A percentile compares a stretch with the other conserved stretches of the same genome.
Conservation (phyloP, 805 yeast species). For the Candida ascalaphidarum region DNA sequence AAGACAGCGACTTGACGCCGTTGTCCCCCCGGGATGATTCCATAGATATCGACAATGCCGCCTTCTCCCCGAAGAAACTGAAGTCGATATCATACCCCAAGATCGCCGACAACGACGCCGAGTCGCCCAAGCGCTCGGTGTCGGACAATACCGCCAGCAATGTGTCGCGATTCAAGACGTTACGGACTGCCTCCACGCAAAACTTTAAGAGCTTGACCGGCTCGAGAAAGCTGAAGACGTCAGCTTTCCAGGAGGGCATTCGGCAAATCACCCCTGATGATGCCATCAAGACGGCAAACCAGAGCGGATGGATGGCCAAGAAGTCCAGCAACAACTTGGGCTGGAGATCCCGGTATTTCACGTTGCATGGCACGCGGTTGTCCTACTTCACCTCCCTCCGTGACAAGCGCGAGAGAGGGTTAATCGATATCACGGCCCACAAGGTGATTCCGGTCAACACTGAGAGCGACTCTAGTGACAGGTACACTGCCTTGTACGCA, state of each 20-base stretch:
- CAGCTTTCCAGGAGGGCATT: slow-evolving; percentile 86
- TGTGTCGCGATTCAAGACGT: slow-evolving; percentile 37
- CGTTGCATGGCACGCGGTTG: slow-evolving; percentile 85
- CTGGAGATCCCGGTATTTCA: slow-evolving; percentile 84
- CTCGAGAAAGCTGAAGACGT: slow-evolving; percentile 53
- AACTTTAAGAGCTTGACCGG: slow-evolving; percentile 38
- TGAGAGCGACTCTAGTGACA: slow-evolving; percentile 65
- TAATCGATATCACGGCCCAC: slow-evolving; percentile 94
- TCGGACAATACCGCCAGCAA: slow-evolving; percentile 28
- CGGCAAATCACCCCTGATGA: slow-evolving; percentile 66
- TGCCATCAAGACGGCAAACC: slow-evolving; percentile 66
- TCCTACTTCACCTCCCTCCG: slow-evolving; percentile 75
- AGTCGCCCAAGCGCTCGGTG: slow-evolving; percentile 21
- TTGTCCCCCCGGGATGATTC: slow-evolving; percentile 5
- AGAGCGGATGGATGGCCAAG: slow-evolving; percentile 94
- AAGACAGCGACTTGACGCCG: too few relatives aligned
- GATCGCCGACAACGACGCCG: slow-evolving; percentile 18
- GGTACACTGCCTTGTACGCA: slow-evolving; percentile 77
- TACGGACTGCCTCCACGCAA: slow-evolving; percentile 47
- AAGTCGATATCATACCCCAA: slow-evolving; percentile 12
- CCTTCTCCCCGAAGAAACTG: slow-evolving; percentile 28
- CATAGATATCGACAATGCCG: slow-evolving; percentile 23
- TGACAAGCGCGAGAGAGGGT: slow-evolving; percentile 82
- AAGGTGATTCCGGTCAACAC: slow-evolving; percentile 64
- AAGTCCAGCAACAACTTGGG: slow-evolving; percentile 71